Conservation (phyloP, 139 green algal species). For the Haematococcus lacustris region DNA sequence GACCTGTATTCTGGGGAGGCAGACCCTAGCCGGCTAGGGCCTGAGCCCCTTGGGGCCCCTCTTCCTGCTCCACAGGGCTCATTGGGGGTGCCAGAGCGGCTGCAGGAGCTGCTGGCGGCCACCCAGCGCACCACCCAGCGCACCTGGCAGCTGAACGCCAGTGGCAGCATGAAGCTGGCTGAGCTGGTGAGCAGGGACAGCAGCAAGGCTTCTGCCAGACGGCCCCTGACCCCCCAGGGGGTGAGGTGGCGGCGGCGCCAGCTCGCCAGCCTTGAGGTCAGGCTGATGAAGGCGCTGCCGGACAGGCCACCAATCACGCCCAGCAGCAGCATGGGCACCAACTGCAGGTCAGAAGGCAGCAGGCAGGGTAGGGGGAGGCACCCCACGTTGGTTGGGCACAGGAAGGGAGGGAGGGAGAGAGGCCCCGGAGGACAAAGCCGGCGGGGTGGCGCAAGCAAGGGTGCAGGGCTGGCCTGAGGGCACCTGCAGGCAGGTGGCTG, state of each 20-base stretch:
- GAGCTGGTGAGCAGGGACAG: slow-evolving; percentile 40
- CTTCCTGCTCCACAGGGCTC: not conserved
- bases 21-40: not conserved
- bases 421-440: too few relatives aligned
- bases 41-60: not conserved
- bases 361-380: too few relatives aligned
- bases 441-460: too few relatives aligned
- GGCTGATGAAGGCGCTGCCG: slow-evolving; percentile 55
- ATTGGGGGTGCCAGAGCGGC: not conserved
- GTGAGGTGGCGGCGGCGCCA: slow-evolving; percentile 27
- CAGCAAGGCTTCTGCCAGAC: slow-evolving; percentile 40
- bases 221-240: not conserved
- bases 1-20: not conserved
- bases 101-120: too few relatives aligned
- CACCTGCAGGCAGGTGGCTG: too few relatives aligned
- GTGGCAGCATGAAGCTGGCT: slow-evolving; percentile 50
- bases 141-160: slow-evolving; percentile 43
- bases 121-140: too few relatives aligned
- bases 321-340: slow-evolving; percentile 70
- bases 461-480: too few relatives aligned
- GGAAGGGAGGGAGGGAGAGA: too few relatives aligned
- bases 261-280: slow-evolving; percentile 44
- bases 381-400: too few relatives aligned
- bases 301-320: slow-evolving; percentile 69
- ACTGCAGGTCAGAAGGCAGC: too few relatives aligned